These are phyloP conservation scores for Cucurbita argyrosperma DNA, from an alignment of 306 rosid genomes.

Conservation along the genomic window DNA sequence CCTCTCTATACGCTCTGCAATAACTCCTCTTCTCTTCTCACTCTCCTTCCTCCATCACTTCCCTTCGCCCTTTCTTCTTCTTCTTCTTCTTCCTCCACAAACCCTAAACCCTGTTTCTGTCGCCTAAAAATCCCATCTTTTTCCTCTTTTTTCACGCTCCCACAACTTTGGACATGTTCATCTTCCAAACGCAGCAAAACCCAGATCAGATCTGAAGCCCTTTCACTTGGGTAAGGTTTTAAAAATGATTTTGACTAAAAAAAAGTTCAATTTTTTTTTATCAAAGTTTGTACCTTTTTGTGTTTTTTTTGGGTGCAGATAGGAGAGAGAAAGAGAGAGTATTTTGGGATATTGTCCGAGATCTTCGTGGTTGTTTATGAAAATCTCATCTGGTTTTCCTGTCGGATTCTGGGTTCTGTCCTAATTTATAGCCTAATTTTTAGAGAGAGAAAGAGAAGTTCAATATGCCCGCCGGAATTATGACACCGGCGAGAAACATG, in stretches of 20 bases:
- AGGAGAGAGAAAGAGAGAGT: conserved; percentile 10
- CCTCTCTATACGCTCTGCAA: conserved; percentile 97
- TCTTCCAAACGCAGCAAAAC: not conserved
- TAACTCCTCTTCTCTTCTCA: conserved; percentile 38
- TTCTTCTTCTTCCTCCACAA: not conserved
- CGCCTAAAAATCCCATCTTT: not conserved
- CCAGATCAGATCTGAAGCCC: not conserved
- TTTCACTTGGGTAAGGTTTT: not conserved
- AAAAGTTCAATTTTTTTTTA: not conserved
- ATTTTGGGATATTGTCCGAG: conserved; percentile 28
- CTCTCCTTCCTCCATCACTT: conserved; percentile 9
- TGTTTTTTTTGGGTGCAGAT: not conserved
- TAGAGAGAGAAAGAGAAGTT: too few relatives aligned
- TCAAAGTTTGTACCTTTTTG: not conserved
- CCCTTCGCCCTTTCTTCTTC: not conserved
- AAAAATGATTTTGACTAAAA: not conserved
- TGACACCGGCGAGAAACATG: conserved; percentile 6
- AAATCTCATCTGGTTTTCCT: not conserved
- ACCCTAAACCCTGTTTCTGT: not conserved
- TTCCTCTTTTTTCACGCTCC: not conserved
- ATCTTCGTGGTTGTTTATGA: conserved; percentile 28
- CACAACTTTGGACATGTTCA: not conserved
- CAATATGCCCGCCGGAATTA: conserved; percentile 7
- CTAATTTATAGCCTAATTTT: not conserved
- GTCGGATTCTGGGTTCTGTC: conserved; percentile 5